A percentile compares a stretch with the other conserved stretches of the same genome.
These are phyloP conservation scores for Coniochaeta sp. DNA, from an alignment of 2,329 filamentous ascomycete species.

Conservation along the genomic window DNA sequence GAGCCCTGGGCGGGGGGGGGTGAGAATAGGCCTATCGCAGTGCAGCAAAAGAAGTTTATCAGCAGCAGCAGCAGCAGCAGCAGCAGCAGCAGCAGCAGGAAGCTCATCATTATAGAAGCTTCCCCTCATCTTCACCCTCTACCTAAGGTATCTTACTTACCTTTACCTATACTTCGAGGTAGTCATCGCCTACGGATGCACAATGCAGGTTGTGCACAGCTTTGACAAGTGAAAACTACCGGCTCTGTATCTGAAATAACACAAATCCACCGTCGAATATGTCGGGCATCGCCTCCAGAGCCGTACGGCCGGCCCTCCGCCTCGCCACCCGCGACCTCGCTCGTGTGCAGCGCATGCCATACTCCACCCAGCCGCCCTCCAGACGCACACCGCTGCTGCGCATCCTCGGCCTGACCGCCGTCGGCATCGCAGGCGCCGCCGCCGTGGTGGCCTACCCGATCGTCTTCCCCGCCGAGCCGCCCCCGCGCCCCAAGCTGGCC, in stretches of 20 bases:
- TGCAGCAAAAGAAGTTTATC: too few relatives aligned
- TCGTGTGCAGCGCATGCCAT: background rate
- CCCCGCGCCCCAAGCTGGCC: conserved; percentile 27
- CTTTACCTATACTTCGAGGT: too few relatives aligned
- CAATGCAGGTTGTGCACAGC: background rate
- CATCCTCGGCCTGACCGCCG: conserved; percentile 8
- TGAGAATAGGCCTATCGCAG: too few relatives aligned
- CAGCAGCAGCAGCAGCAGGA: too few relatives aligned
- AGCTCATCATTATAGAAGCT: background rate
- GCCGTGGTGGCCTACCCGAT: conserved; percentile 13
- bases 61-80: too few relatives aligned
- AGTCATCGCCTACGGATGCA: too few relatives aligned
- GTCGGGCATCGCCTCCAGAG: background rate
- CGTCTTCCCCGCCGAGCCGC: conserved; percentile 21
- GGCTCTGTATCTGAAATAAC: background rate
- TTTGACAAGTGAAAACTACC: background rate
- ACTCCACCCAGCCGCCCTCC: background rate
- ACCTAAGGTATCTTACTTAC: too few relatives aligned
- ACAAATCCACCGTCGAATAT: background rate
- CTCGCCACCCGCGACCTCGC: background rate
- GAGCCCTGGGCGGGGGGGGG: background rate
- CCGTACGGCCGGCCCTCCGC: background rate
- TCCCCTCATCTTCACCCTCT: background rate
- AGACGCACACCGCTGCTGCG: background rate
- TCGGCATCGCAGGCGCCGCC: conserved; percentile 10